Conservation (phyloP, 495 filamentous ascomycete species). For the Penicillium ochrochloron region DNA sequence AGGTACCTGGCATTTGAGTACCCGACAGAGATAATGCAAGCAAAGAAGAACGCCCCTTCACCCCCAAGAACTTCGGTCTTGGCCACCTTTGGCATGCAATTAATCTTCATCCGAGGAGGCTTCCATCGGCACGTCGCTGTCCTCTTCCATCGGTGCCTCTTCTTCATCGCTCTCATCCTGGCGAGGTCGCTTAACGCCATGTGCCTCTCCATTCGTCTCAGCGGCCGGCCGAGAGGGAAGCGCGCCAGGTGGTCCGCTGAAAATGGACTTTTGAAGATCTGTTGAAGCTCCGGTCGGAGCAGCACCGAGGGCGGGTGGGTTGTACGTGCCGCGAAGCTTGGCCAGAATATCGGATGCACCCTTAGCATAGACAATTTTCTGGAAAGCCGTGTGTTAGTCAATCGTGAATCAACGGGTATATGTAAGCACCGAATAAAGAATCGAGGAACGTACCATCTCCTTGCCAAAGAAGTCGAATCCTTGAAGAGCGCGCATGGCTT, state of each 20-base stretch:
- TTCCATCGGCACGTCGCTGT: conserved; percentile 61
- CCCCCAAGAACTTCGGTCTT: conserved; percentile 12
- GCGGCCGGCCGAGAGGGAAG: conserved; percentile 47
- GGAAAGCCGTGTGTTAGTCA: conserved; percentile 17
- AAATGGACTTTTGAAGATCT: conserved; percentile 81
- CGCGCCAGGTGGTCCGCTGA: conserved; percentile 65
- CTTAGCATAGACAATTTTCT: conserved; percentile 91
- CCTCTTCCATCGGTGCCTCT: conserved; percentile 77
- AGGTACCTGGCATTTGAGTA: conserved; percentile 13
- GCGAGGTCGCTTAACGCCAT: conserved; percentile 67
- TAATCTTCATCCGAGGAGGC: conserved; percentile 59
- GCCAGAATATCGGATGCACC: conserved; percentile 82
- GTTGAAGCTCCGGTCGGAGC: conserved; percentile 64
- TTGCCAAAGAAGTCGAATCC: conserved; percentile 87
- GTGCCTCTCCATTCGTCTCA: conserved; percentile 41
- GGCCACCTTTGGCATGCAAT: conserved; percentile 8
- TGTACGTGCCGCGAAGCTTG: conserved; percentile 89
- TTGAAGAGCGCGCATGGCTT: conserved; percentile 86
- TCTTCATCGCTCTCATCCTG: conserved; percentile 73
- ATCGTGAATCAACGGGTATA: background rate
- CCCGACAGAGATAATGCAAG: conserved; percentile 8
- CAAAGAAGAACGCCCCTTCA: background rate
- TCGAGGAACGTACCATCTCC: conserved; percentile 68
- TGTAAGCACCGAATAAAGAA: background rate
- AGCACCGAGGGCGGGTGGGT: conserved; percentile 57